Evolutionary conservation across 345 rosid species (phyloP), one percentile per base, ranked within the genome.

Genomic region (Aquilaria sinensis): DNA sequence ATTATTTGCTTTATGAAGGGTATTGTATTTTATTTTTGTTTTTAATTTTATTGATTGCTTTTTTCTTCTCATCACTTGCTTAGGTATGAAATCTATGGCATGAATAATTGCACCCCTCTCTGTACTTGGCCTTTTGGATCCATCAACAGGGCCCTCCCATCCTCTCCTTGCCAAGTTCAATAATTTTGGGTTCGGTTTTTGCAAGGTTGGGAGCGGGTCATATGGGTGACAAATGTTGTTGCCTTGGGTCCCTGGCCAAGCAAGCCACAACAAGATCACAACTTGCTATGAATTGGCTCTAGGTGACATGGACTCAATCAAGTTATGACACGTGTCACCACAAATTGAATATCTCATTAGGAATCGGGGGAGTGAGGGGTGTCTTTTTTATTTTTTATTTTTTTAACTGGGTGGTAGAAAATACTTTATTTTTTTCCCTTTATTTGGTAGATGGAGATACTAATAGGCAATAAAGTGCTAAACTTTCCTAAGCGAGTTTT

Each of bases 91-190:
- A 81, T 79, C 68, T 76, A 83, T 73, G 87, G 85, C 72, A 83
- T 77, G 84, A 89, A 84, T 90, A 83, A 87, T 93, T 90, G 94
- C 87, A 79, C 71, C 86, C 72, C 63, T 6, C 65, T 67, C 67
- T 72, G 82, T 85, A 85, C 82, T 80, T 79, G 58, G 77, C 74
- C 88, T 87, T 87, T 83, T 73, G 81, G 83, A 80, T 81, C 73
- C 82, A 83, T 90, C 82, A 77, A 71, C 72, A 72, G 80, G 89
- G 82, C 62, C 83, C 85, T 71, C 68, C 52, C 66, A 32, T 51
- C 43, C 57, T 51, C 72, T 23, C 47, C 66, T 65, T 78, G 71
- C 80, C 51, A 50, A 64, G 67, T 70, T 74, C 72, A 72, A 80
- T 76, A 60, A 75, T 63, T 70, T 56, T 34, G 47, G 66, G 46